Conservation (phyloP, 2,329 filamentous ascomycete species). For the Dactylonectria macrodidyma region DNA sequence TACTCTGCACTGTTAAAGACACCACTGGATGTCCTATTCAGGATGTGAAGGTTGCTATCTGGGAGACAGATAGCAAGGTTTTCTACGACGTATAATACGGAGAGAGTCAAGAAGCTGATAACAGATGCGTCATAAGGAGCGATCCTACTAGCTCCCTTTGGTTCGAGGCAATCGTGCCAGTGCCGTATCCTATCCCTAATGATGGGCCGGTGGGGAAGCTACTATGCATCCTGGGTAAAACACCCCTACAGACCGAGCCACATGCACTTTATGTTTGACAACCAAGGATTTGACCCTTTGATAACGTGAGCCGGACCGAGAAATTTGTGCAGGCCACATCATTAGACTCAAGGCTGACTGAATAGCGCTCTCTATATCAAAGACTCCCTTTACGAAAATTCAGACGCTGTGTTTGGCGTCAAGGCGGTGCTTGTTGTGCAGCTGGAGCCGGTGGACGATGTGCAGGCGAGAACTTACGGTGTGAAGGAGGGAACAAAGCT, state of each 20-base stretch:
- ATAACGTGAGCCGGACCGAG: conserved; percentile 24
- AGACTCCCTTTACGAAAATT: conserved; percentile 85
- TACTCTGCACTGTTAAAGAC: conserved; percentile 77
- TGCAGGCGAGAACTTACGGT: conserved; percentile 24
- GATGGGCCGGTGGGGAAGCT: conserved; percentile 87
- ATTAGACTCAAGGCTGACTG: background rate
- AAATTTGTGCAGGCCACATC: too few relatives aligned
- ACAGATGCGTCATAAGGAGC: conserved; percentile 48
- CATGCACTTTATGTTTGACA: conserved; percentile 90
- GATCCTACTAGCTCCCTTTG: conserved; percentile 65
- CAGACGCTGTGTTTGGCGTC: conserved; percentile 89
- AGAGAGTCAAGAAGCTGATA: conserved; percentile 61
- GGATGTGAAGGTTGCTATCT: conserved; percentile 80
- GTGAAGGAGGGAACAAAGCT: conserved; percentile 17
- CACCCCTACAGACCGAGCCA: conserved; percentile 85
- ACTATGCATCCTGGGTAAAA: conserved; percentile 71
- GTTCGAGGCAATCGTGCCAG: conserved; percentile 88
- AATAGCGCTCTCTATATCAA: conserved; percentile 82
- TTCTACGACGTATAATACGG: conserved; percentile 83
- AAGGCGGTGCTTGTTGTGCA: conserved; percentile 84
- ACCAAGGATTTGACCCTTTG: conserved; percentile 32
- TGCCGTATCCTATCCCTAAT: conserved; percentile 87
- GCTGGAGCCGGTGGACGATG: conserved; percentile 47
- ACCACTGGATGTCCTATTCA: conserved; percentile 71
- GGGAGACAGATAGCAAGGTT: conserved; percentile 84